Evolutionary conservation across 1,284 basidiomycete species (phyloP), one percentile per base, ranked within the genome.

Genomic region (Waitea zeae): DNA sequence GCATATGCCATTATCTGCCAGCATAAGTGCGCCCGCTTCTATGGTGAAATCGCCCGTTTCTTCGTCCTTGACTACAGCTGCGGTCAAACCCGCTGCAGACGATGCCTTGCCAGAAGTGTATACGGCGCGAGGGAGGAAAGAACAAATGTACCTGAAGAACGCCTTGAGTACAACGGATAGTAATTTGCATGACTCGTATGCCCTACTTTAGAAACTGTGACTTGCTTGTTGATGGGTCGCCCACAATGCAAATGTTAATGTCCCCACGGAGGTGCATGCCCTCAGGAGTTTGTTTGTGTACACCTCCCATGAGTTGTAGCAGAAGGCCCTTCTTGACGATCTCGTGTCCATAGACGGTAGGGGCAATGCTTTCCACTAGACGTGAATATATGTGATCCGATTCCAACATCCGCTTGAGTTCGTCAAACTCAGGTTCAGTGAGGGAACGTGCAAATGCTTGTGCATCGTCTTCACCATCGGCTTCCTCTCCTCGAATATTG

Each of bases 51-150:
- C 95, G 31, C 93, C 93, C 0, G 93, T 93, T 57, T 98, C 95
- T 58, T 98, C 93, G 51, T 98, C 95, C 49, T 83, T 90, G 39
- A 98, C 93, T 1, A 98, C 95, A 2, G 93, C 93, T 3, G 95
- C 95, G 0, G 95, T 99, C 18, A 98, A 69, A 84, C 95, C 95
- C 19, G 93, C 95, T 1, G 95, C 95, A 1, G 93, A 90, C 1
- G 95, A 98, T 1, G 95, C 95, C 56, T 99, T 98, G 26, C 95
- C 95, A 0, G 93, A 97, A 0, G 95, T 99, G 58, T 98, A 98
- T 7, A 99, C 92, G 2, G 93, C 88, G 20, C 95, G 88, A 34
- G 95, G 95, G 12, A 98, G 66, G 70, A 99, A 97, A n/a, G 88
- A 89, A 52, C 93, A 97, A 36, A 99, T 82, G 47, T 98, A 97